A percentile compares a stretch with the other conserved stretches of the same genome.
These are phyloP conservation scores for Pseudovirgaria hyperparasitica DNA, from an alignment of 2,329 filamentous ascomycete genomes.

Conservation along the genomic window DNA sequence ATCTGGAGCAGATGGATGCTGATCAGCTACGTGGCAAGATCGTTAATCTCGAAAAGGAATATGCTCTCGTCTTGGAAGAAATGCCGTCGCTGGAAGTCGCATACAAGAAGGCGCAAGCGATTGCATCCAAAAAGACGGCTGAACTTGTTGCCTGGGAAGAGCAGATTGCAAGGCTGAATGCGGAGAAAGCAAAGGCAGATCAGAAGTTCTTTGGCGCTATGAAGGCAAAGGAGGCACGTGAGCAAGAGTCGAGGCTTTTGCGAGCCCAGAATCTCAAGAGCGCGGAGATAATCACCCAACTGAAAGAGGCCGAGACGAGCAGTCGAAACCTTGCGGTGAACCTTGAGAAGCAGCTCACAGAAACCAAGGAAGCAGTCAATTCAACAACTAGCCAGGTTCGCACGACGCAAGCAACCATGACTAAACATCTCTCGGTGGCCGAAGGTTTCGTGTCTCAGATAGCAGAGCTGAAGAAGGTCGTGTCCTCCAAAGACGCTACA, in stretches of 20 bases:
- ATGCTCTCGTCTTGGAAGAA: slow-evolving; percentile 74
- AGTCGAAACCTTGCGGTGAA: slow-evolving; percentile 66
- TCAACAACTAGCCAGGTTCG: too few relatives aligned
- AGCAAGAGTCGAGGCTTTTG: slow-evolving; percentile 66
- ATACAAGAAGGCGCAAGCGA: slow-evolving; percentile 74
- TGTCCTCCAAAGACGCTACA: slow-evolving; percentile 64
- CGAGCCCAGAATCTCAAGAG: slow-evolving; percentile 78
- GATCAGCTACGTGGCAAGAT: slow-evolving; percentile 67
- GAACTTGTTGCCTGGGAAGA: slow-evolving; percentile 69
- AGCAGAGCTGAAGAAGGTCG: slow-evolving; percentile 57
- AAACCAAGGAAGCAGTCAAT: slow-evolving; percentile 59
- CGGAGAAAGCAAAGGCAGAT: slow-evolving; percentile 91
- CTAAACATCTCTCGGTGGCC: slow-evolving; percentile 55
- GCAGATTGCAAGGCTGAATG: slow-evolving; percentile 56
- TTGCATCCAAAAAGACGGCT: slow-evolving; percentile 77
- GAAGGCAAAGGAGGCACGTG: slow-evolving; percentile 80
- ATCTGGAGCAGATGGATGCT: slow-evolving; percentile 45
- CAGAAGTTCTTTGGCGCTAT: slow-evolving; percentile 96
- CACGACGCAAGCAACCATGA: slow-evolving; percentile 56
- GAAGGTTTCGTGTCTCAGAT: slow-evolving; percentile 68
- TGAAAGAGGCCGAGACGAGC: slow-evolving; percentile 80
- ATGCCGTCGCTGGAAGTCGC: slow-evolving; percentile 80
- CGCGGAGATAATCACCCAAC: slow-evolving; percentile 80
- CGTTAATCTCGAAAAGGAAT: slow-evolving; percentile 63
- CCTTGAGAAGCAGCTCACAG: slow-evolving; percentile 79